These are phyloP conservation scores for Pseudogymnoascus pannorum DNA, from an alignment of 2,329 filamentous ascomycete genomes.

Conservation along the genomic window DNA sequence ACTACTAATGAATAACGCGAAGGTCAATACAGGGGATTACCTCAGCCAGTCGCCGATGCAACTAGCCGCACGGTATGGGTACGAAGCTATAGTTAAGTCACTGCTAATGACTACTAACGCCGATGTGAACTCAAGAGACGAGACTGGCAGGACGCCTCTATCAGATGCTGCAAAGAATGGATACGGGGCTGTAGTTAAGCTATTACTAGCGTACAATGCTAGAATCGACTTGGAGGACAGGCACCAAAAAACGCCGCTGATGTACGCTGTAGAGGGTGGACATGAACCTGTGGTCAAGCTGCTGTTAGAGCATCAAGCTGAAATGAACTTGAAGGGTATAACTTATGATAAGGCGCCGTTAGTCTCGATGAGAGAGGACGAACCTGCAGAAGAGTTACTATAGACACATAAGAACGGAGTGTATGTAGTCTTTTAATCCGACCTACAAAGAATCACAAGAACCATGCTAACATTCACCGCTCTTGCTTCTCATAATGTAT, in stretches of 20 bases:
- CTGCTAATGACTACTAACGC: background rate
- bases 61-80: conserved; percentile 20
- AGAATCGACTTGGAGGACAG: conserved; percentile 12
- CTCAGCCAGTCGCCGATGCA: no score
- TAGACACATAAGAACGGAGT: background rate
- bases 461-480: background rate
- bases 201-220: conserved; percentile 7
- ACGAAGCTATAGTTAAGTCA: conserved; percentile 28
- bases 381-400: conserved; percentile 6
- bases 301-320: background rate
- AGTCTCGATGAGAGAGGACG: background rate
- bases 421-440: background rate
- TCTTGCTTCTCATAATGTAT: background rate
- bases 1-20: conserved; percentile 1
- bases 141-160: conserved; percentile 12
- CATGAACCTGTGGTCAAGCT: background rate
- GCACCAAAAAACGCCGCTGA: conserved; percentile 24
- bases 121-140: background rate
- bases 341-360: conserved; percentile 3
- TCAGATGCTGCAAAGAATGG: conserved; percentile 12
- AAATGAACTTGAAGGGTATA: background rate
- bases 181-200: background rate
- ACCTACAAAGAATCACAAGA: background rate
- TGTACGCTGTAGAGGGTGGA: background rate
- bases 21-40: no score